Evolutionary conservation across 2,329 filamentous ascomycete genomes (phyloP).

Genomic region (Penicillium sp.): DNA sequence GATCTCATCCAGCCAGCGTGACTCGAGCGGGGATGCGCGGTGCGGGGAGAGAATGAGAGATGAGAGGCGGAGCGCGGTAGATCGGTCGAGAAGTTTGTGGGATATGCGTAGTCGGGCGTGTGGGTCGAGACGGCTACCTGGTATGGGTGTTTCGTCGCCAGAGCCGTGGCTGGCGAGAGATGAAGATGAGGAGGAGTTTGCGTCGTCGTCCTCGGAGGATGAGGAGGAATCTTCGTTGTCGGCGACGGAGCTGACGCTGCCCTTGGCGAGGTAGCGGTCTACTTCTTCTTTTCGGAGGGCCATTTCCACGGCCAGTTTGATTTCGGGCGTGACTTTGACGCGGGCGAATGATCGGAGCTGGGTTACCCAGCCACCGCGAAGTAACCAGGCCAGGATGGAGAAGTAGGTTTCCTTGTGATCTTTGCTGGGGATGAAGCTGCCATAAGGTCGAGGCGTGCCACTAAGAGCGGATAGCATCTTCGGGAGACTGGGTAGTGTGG

Average conservation of each 20-base stretch:
- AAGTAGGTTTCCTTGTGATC: constrained; percentile 88
- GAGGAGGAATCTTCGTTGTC: constrained; percentile 26
- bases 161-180: constrained; percentile 47
- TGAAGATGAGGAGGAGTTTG: constrained; percentile 47
- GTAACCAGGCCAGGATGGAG: constrained; percentile 89
- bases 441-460: constrained; percentile 80
- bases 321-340: constrained; percentile 80
- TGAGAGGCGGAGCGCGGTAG: constrained; percentile 52
- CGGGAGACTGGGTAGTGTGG: constrained; percentile 79
- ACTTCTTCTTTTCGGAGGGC: constrained; percentile 71
- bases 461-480: constrained; percentile 88
- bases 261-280: constrained; percentile 44
- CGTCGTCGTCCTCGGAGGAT: constrained; percentile 33
- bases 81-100: constrained; percentile 43
- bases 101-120: constrained; percentile 39
- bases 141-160: constrained; percentile 47
- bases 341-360: constrained; percentile 92
- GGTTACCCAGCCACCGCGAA: constrained; percentile 91
- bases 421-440: constrained; percentile 81
- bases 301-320: constrained; percentile 79
- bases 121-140: constrained; percentile 32
- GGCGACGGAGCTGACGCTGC: constrained; percentile 36
- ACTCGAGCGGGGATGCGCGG: constrained; percentile 77
- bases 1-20: constrained; percentile 66
- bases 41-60: constrained; percentile 79